Conservation (phyloP, 345 rosid species). For the Populus davidiana region DNA sequence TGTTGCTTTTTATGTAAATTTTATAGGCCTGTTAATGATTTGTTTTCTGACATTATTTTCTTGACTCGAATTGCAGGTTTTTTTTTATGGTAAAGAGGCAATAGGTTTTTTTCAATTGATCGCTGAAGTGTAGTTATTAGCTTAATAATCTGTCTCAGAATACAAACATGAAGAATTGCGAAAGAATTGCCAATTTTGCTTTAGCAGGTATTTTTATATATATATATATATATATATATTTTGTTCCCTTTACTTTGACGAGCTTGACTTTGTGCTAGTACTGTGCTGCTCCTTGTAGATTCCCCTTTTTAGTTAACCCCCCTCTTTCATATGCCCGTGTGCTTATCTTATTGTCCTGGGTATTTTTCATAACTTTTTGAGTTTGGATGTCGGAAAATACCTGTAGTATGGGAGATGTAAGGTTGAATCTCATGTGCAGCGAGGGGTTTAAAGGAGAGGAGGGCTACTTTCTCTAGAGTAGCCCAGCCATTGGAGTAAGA, state of each 20-base stretch:
- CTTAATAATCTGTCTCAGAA: background rate
- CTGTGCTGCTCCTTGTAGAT: background rate
- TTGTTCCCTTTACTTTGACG: background rate
- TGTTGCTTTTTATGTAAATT: background rate
- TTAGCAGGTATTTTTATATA: slow-evolving; percentile 59
- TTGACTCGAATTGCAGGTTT: background rate
- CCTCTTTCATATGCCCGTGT: background rate
- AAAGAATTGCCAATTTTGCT: slow-evolving; percentile 69
- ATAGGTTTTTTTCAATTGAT: slow-evolving; percentile 1
- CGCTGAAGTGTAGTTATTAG: background rate
- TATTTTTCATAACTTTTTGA: background rate
- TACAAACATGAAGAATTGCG: slow-evolving; percentile 66
- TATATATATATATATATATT: too few species aligned
- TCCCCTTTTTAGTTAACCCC: background rate
- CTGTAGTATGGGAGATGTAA: background rate
- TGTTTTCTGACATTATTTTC: background rate
- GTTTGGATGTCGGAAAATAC: background rate
- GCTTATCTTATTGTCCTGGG: background rate
- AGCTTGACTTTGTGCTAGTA: background rate
- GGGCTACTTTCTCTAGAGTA: background rate
- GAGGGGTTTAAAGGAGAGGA: background rate
- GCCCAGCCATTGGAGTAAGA: background rate
- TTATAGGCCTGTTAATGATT: background rate
- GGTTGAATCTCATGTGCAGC: background rate
- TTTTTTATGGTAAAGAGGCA: background rate